phyloP scores from a whole-genome alignment of 2,329 filamentous ascomycete genomes.

The Verticillium tricorpus region DNA sequence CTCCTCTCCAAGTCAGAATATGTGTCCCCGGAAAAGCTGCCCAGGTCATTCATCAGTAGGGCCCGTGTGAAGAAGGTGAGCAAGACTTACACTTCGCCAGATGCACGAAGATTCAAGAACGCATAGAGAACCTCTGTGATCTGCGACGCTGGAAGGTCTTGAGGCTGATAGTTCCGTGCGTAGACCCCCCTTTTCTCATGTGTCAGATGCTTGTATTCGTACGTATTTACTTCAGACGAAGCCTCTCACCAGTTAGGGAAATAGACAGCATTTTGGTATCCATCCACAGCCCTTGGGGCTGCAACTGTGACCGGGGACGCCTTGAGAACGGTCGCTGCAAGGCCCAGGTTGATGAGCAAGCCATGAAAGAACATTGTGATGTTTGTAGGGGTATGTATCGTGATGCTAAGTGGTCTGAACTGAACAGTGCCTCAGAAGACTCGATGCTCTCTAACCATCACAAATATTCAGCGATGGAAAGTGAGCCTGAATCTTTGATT shows the following conservation, averaged over 20 bases:
- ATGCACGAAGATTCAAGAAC: neutral
- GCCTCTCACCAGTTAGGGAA: neutral
- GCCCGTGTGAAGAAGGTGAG: neutral
- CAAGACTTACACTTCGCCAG: constrained; percentile 1
- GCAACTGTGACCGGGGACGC: neutral
- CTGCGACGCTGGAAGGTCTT: neutral
- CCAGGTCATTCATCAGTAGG: constrained; percentile 1
- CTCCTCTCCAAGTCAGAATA: neutral
- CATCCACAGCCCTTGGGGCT: neutral
- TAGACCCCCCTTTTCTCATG: neutral
- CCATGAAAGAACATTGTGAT: neutral
- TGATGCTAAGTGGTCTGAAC: neutral
- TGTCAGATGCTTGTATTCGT: neutral
- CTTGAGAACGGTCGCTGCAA: neutral
- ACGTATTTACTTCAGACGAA: neutral
- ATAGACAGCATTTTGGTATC: neutral
- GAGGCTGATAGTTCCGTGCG: neutral
- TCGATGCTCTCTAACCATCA: no score
- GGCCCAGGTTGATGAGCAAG: neutral
- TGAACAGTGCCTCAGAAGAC: no score
- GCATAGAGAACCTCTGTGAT: constrained; percentile 3
- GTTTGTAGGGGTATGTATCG: neutral
- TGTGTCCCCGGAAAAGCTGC: neutral
- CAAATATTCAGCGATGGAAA: no score
- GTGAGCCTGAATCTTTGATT: no score